Evolutionary conservation across 805 yeast genomes (phyloP), one percentile per base, ranked within the genome.

Genomic region (Wickerhamomyces queroliae): DNA sequence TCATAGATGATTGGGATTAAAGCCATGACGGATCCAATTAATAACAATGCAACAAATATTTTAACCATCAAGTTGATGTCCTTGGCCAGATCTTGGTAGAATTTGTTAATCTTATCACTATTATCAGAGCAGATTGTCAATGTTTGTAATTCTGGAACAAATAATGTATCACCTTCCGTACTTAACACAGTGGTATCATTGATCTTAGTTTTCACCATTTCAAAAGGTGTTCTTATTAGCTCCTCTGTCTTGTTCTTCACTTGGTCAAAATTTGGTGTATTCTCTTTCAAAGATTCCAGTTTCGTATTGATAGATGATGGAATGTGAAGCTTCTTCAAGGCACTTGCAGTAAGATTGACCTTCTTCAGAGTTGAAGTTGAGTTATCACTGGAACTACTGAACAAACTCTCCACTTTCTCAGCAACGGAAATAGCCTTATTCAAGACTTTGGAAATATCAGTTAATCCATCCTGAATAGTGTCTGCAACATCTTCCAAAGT

Each of bases 391-490:
- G 68, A 66, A 11, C 70, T 77, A 1, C 69, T 62, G 47, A 89
- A 80, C 32, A 84, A 68, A 38, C 67, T 64, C 33, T 75, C 75
- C 1, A 87, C 64, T 5, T 71, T 69, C 9, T 67, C 69, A 7
- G 74, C 74, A 0, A 76, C 73, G 8, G 65, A 59, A 2, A 80
- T 55, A 0, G 84, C 63, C 12, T 69, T 69, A 48, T 86, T 80
- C 7, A 90, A 59, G 1, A 79, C 63, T 1, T 61, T 56, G 1
- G 86, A 69, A 3, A 91, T 52, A 23, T 77, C 83, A 9, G 69
- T 69, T 24, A 90, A 61, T 0, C 90, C 93, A 27, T 67, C 71
- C 40, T 86, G 80, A 21, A 90, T 63, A 7, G 77, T 89, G 33
- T 64, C 63, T 0, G 85, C 76, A n/a, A 79, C 56, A 0, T 59